Evolutionary conservation across 2,329 filamentous ascomycete species (phyloP), one percentile per base, ranked within the genome.

Genomic region (Clonostachys byssicola): DNA sequence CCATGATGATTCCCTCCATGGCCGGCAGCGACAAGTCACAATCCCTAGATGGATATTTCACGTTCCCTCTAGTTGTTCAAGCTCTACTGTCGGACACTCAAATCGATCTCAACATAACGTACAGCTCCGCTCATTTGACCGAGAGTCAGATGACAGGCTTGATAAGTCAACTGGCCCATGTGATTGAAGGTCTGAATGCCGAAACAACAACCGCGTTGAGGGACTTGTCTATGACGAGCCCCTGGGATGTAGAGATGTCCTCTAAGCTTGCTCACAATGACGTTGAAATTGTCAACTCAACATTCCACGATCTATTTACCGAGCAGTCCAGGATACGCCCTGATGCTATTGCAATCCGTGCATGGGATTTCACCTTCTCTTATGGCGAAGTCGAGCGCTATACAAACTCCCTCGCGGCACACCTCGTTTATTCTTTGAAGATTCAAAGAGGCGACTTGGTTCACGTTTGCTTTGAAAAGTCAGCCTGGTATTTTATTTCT

Each of bases 1-100:
- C 23, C 23, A 30, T 30, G 23, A 30, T 30, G 23, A 30, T 30
- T 30, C 23, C 23, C 23, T 30, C 23, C 9, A 30, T 30, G 23
- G 23, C 23, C 23, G 23, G 23, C 23, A 30, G 23, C 5, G 23
- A 30, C 23, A 30, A 30, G 5, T 34, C 38, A 8, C 16, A 23
- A 14, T 51, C 50, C 35, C 36, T 54, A 12, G n/a, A 45, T 3
- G 47, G 47, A 9, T 51, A 51, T n/a, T 48, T 49, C 39, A 48
- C 39, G 20, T 52, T 50, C 40, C 48, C 50, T 5, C 18, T 44
- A 17, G 38, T 38, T 6, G 46, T 54, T 12, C 51, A 54, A 17
- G 66, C 65, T 5, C 47, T 71, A 14, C 59, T 69, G 20, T 33
- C 42, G 12, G 33, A 44, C 18, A 33, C 30, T 12, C n/a, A 35